Base-by-base conservation (phyloP, 768 basidiomycete genomes). In the Kockovaella imperatae region DNA sequence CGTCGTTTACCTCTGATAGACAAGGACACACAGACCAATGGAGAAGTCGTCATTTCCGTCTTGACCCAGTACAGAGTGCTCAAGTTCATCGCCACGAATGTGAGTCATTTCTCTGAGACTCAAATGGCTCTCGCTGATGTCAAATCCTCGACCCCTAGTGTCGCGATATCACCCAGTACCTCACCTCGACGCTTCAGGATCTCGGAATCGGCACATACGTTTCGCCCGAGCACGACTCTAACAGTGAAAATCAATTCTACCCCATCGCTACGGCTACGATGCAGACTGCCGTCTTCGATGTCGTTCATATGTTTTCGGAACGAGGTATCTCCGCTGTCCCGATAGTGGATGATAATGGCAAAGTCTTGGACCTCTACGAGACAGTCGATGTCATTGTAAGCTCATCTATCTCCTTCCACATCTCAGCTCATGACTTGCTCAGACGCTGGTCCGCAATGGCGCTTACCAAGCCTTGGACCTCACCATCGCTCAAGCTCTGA, bases 11-110 rank as follows among this genome's bases (percentile, higher is more conserved):
- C 95, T 11, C 78, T 99, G 6, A 85, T 99, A 35, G 95, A 97
- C 64, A 77, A 81, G 51, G 95, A 97, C 67, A 79, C 86, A 1
- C 87, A 89, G 69, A 96, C 93, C 3, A 87, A 86, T 7, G 88
- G 93, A 45, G 90, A 97, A 73, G 83, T 96, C 35, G 87, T 99
- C 61, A 83, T 97, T 20, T 89, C 86, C 20, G 91, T 97, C 4
- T 75, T 99, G 48, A 99, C 95, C 0, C 95, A 97, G 71, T 99
- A 99, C 64, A 81, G 95, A 29, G 84, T 97, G 14, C 83, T 99
- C 74, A 97, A 97, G 72, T 97, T 96, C 71, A 91, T 99, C 52
- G 82, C 95, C 28, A 91, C 93, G 65, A 99, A 97, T 72, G 93
- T 93, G 62, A 47, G 80, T 73, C 4, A n/a, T 43, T n/a, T 23